Conservation (phyloP, 345 rosid genomes). For the Populus ilicifolia region DNA sequence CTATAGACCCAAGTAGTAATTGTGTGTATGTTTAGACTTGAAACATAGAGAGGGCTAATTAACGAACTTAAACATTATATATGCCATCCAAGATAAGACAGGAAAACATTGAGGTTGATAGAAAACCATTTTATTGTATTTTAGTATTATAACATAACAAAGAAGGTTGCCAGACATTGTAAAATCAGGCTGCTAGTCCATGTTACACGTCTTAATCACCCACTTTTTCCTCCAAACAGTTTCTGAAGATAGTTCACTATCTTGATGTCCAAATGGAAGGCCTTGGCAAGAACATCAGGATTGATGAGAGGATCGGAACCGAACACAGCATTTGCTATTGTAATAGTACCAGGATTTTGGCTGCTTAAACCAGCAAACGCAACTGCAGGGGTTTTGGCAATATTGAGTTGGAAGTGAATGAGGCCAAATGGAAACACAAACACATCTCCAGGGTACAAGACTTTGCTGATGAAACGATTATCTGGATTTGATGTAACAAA, state of each 20-base stretch:
- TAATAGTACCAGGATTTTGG: conserved; percentile 5
- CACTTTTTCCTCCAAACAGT: neutral
- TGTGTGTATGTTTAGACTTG: too few relatives aligned
- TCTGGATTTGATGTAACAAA: conserved; percentile 2
- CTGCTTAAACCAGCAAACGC: conserved; percentile 4
- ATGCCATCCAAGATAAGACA: too few relatives aligned
- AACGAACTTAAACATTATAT: too few relatives aligned
- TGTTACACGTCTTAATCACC: too few relatives aligned
- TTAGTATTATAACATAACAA: too few relatives aligned
- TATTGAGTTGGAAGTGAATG: conserved; percentile 4
- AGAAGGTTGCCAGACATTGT: too few relatives aligned
- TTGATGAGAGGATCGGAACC: neutral
- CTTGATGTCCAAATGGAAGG: neutral
- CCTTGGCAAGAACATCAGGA: neutral
- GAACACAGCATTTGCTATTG: conserved; percentile 2
- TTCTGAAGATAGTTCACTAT: neutral
- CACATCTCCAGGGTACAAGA: neutral
- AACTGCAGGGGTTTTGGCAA: neutral
- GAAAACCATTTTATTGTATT: too few relatives aligned
- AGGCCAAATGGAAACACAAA: conserved; percentile 5
- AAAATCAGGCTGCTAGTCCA: too few relatives aligned
- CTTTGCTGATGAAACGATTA: neutral
- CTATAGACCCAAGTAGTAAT: too few relatives aligned
- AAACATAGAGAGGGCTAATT: too few relatives aligned
- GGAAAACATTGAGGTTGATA: too few relatives aligned